Evolutionary conservation across 1,284 basidiomycete species (phyloP).

Genomic region (Leucoagaricus sp.): DNA sequence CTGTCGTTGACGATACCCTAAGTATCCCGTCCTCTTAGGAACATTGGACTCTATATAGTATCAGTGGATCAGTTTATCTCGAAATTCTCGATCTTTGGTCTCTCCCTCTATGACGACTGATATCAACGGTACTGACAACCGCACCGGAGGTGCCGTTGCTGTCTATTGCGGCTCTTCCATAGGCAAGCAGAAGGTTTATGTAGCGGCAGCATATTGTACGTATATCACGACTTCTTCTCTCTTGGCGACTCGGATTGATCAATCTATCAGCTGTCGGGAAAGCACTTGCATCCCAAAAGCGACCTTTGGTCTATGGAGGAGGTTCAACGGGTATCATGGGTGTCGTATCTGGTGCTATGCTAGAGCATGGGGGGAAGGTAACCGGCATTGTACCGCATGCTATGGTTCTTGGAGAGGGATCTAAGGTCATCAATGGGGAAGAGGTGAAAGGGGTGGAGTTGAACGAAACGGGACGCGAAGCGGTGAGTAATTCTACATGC

Average conservation of each 20-base stretch:
- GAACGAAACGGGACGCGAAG: slow-evolving; percentile 43
- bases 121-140: not conserved
- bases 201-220: slow-evolving; percentile 71
- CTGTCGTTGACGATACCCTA: not conserved
- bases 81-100: not conserved
- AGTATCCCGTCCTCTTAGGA: not conserved
- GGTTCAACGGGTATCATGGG: slow-evolving; percentile 89
- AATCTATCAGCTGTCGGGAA: slow-evolving; percentile 64
- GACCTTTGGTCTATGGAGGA: slow-evolving; percentile 86
- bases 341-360: slow-evolving; percentile 69
- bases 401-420: slow-evolving; percentile 48
- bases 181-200: slow-evolving; percentile 63
- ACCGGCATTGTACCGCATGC: slow-evolving; percentile 84
- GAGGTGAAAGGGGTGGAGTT: slow-evolving; percentile 27
- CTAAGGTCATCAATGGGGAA: slow-evolving; percentile 19
- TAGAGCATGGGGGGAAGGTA: slow-evolving; percentile 71
- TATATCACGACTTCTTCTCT: slow-evolving; percentile 17
- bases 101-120: not conserved
- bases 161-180: slow-evolving; percentile 82
- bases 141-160: slow-evolving; percentile 47
- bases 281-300: slow-evolving; percentile 65
- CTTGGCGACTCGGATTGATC: not conserved
- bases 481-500: slow-evolving; percentile 32
- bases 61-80: not conserved
- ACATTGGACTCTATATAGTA: not conserved